These are phyloP conservation scores for Immersiella caudata DNA, from an alignment of 495 filamentous ascomycete species.

Conservation along the genomic window DNA sequence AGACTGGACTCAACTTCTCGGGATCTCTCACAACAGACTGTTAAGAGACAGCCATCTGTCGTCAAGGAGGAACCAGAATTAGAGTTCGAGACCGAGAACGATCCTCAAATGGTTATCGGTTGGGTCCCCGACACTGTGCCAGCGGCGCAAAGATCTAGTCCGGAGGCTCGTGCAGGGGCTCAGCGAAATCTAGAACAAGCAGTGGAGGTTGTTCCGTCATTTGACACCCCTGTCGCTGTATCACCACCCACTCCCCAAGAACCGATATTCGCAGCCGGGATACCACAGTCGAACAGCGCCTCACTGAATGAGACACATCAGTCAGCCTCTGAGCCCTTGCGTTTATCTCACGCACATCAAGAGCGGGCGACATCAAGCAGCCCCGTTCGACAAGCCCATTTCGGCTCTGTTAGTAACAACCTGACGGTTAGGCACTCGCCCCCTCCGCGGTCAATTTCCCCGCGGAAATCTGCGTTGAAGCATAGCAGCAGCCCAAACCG, in stretches of 20 bases:
- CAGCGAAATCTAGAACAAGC: constrained; percentile 1
- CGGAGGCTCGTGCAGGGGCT: background rate
- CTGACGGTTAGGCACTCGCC: constrained; percentile 71
- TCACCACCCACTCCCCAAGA: background rate
- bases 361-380: constrained; percentile 32
- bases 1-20: background rate
- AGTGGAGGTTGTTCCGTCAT: background rate
- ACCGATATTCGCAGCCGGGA: background rate
- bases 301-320: background rate
- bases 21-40: constrained; percentile 13
- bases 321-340: background rate
- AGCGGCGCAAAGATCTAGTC: constrained; percentile 33
- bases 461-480: constrained; percentile 86
- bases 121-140: constrained; percentile 42
- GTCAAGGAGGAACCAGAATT: constrained; percentile 64
- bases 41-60: constrained; percentile 61
- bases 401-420: constrained; percentile 58
- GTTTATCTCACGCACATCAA: background rate
- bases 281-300: background rate
- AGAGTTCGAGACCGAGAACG: constrained; percentile 34
- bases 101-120: constrained; percentile 24
- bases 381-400: constrained; percentile 68
- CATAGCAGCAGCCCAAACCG: constrained; percentile 58
- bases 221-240: background rate
- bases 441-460: constrained; percentile 77